Evolutionary conservation across 2,329 filamentous ascomycete genomes (phyloP).

Genomic region (Diaporthe helianthi): DNA sequence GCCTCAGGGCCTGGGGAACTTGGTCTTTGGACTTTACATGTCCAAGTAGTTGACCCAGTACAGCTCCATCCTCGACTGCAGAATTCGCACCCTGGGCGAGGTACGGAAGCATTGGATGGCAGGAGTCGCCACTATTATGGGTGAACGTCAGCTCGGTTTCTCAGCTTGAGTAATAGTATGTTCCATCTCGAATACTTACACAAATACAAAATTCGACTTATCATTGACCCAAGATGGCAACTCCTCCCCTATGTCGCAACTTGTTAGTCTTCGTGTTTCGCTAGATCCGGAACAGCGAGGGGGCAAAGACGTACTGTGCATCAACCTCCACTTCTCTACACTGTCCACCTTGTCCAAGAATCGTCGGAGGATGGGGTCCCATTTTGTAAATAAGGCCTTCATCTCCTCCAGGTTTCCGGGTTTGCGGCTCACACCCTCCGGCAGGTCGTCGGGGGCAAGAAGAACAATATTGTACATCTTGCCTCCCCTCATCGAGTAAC

Average conservation of each 20-base stretch:
- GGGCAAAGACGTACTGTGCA: conserved; percentile 51
- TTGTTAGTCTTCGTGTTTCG: not conserved
- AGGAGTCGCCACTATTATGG: conserved; percentile 60
- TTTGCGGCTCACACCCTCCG: conserved; percentile 54
- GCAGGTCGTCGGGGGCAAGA: conserved; percentile 65
- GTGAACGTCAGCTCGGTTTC: not conserved
- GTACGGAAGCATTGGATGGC: conserved; percentile 70
- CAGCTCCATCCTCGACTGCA: conserved; percentile 71
- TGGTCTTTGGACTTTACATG: conserved; percentile 54
- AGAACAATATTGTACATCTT: conserved; percentile 71
- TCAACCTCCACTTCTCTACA: conserved; percentile 74
- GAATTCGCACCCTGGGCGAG: conserved; percentile 72
- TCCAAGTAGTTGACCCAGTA: conserved; percentile 65
- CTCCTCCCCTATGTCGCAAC: conserved; percentile 45
- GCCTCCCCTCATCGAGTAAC: conserved; percentile 66
- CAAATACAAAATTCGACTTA: conserved; percentile 56
- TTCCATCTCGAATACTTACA: conserved; percentile 42
- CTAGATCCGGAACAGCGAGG: accelerated
- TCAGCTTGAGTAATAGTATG: too few relatives aligned
- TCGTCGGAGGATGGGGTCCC: conserved; percentile 65
- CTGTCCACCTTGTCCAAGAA: conserved; percentile 58
- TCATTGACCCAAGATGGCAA: conserved; percentile 63
- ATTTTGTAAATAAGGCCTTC: conserved; percentile 63
- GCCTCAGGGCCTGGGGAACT: conserved; percentile 50
- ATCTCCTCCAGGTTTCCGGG: conserved; percentile 66